Percentiles rank a stretch among this genome's conserved stretches.
Evolutionary conservation across 441 rosid genomes (phyloP).

Genomic region (Dalechampia spathulata): DNA sequence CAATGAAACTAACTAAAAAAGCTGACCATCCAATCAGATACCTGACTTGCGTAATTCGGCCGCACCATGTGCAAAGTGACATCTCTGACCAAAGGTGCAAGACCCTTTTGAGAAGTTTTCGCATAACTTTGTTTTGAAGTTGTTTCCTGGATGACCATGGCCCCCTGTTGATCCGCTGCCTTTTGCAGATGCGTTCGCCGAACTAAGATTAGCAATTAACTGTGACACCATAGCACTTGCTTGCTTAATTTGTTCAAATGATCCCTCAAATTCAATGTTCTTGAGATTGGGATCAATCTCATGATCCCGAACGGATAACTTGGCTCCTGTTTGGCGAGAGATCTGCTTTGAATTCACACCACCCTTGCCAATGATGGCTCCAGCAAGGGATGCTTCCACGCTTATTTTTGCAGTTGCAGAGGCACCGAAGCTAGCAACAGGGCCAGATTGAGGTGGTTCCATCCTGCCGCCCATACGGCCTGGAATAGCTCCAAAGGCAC

Average conservation of each 20-base stretch:
- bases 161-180: constrained; percentile 23
- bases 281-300: constrained; percentile 55
- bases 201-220: constrained; percentile 42
- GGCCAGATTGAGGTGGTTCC: constrained; percentile 38
- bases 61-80: constrained; percentile 62
- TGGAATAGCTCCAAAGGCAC: constrained; percentile 31
- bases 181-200: constrained; percentile 18
- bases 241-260: constrained; percentile 69
- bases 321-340: constrained; percentile 69
- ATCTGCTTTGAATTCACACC: constrained; percentile 74
- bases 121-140: constrained; percentile 56
- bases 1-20: no score
- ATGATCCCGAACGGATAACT: constrained; percentile 59
- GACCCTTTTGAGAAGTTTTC: constrained; percentile 49
- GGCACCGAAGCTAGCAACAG: constrained; percentile 50
- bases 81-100: constrained; percentile 55
- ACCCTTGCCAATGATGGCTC: constrained; percentile 76
- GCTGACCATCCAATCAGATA: constrained; percentile 24
- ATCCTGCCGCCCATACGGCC: constrained; percentile 34
- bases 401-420: constrained; percentile 59
- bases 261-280: constrained; percentile 78
- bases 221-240: constrained; percentile 74
- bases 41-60: constrained; percentile 42
- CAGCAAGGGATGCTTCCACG: constrained; percentile 71
- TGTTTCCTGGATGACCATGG: constrained; percentile 26